Evolutionary conservation across 257 asterid species (phyloP).

Genomic region (Solanum rostratum): DNA sequence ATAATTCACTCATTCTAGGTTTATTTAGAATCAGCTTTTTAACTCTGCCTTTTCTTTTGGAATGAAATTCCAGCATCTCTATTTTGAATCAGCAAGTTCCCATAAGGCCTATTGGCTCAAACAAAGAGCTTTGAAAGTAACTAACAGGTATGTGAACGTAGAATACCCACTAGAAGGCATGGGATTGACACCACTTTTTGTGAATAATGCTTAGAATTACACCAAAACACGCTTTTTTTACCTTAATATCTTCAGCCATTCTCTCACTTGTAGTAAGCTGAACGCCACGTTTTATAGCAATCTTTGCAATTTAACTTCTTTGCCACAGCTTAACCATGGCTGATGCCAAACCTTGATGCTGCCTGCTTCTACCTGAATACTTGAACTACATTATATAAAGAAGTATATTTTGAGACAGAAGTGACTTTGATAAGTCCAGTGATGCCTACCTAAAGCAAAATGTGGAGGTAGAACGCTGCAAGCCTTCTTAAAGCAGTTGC

Average conservation of each 20-base stretch:
- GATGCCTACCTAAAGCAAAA: slow-evolving; percentile 71
- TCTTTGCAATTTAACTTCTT: slow-evolving; percentile 75
- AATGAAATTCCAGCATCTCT: slow-evolving; percentile 17
- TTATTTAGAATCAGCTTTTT: not conserved
- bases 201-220: not conserved
- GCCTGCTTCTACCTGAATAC: slow-evolving; percentile 90
- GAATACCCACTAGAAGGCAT: not conserved
- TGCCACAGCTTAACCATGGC: slow-evolving; percentile 95
- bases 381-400: not conserved
- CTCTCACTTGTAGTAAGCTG: slow-evolving; percentile 96
- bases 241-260: slow-evolving; percentile 99
- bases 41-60: not conserved
- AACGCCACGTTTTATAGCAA: slow-evolving; percentile 91
- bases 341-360: slow-evolving; percentile 89
- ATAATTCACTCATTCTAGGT: not conserved
- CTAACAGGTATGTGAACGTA: not conserved
- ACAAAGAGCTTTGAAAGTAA: not conserved
- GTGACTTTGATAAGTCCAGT: not conserved
- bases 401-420: not conserved
- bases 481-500: slow-evolving; percentile 77
- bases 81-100: not conserved
- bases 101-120: not conserved
- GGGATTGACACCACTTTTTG: not conserved
- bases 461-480: slow-evolving; percentile 88
- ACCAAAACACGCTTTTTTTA: slow-evolving; percentile 9